A percentile compares a stretch with the other conserved stretches of the same genome.
phyloP scores from a whole-genome alignment of 345 rosid species.

The Hypericum androsaemum region DNA sequence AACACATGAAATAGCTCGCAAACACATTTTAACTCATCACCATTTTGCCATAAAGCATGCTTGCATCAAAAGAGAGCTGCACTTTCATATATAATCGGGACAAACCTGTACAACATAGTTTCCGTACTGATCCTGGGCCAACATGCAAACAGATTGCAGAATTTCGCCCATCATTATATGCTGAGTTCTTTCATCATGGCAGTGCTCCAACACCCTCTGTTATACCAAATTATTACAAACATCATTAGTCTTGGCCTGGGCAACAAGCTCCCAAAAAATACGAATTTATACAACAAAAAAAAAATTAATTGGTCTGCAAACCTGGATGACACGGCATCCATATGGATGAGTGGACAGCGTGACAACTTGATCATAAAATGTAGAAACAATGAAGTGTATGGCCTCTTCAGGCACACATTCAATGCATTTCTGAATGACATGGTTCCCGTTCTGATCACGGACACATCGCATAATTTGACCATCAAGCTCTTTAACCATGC shows the following conservation, averaged over 20 bases:
- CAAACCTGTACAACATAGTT: slow-evolving; percentile 98
- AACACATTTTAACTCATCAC: too few species aligned
- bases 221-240: slow-evolving; percentile 14
- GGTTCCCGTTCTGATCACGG: slow-evolving; percentile 97
- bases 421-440: slow-evolving; percentile 92
- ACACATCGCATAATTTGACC: slow-evolving; percentile 91
- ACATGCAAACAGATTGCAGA: slow-evolving; percentile 64
- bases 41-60: too few species aligned
- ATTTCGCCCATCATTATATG: slow-evolving; percentile 84
- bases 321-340: slow-evolving; percentile 99
- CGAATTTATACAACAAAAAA: background rate
- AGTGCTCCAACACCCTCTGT: slow-evolving; percentile 93
- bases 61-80: background rate
- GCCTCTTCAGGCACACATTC: slow-evolving; percentile 89
- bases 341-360: slow-evolving; percentile 83
- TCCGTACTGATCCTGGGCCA: slow-evolving; percentile 97
- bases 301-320: slow-evolving; percentile 9
- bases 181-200: slow-evolving; percentile 64
- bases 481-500: slow-evolving; percentile 89
- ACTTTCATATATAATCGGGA: background rate
- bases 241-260: background rate
- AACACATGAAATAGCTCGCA: too few species aligned
- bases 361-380: slow-evolving; percentile 86
- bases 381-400: slow-evolving; percentile 63
- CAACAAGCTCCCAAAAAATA: too few species aligned